Percentiles rank a stretch among this genome's conserved stretches.
These are phyloP conservation scores for Naganishia liquefaciens DNA, from an alignment of 1,284 basidiomycete genomes.

Conservation along the genomic window DNA sequence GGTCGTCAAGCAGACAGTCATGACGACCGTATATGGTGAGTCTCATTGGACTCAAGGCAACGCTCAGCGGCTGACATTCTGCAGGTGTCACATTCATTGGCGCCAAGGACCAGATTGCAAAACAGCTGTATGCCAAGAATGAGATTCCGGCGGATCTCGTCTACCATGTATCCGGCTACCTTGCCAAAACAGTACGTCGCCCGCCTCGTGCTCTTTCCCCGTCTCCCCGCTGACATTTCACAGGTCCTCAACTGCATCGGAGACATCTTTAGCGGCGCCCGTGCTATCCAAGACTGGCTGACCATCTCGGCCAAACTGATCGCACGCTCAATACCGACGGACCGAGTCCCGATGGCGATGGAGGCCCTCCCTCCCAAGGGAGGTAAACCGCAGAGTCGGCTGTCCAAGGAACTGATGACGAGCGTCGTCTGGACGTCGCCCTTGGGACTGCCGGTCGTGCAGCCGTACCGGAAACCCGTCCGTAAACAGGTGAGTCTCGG, in stretches of 20 bases:
- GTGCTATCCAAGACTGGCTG: slow-evolving; percentile 89
- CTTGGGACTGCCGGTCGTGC: slow-evolving; percentile 89
- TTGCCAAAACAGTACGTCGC: slow-evolving; percentile 68
- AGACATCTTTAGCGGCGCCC: slow-evolving; percentile 88
- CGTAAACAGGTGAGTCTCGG: slow-evolving; percentile 61
- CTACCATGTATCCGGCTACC: slow-evolving; percentile 76
- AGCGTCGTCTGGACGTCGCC: slow-evolving; percentile 96
- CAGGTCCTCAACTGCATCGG: slow-evolving; percentile 81
- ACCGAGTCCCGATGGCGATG: slow-evolving; percentile 64
- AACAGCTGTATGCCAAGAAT: slow-evolving; percentile 75
- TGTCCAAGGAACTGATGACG: slow-evolving; percentile 90
- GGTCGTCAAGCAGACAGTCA: slow-evolving; percentile 99
- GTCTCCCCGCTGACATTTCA: slow-evolving; percentile 5
- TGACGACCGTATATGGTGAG: slow-evolving; percentile 96
- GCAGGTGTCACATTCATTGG: slow-evolving; percentile 82
- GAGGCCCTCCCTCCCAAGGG: slow-evolving; percentile 12
- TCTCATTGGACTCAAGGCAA: neutral
- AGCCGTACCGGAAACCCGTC: slow-evolving; percentile 86
- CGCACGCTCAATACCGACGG: slow-evolving; percentile 78
- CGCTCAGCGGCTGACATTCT: neutral
- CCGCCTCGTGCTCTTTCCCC: neutral
- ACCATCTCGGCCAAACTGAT: slow-evolving; percentile 79
- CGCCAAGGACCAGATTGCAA: slow-evolving; percentile 92
- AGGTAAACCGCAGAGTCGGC: slow-evolving; percentile 42
- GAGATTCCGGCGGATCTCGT: slow-evolving; percentile 72